These are phyloP conservation scores for Nitzschia palea DNA, from an alignment of 108 stramenopile species.

Conservation along the genomic window DNA sequence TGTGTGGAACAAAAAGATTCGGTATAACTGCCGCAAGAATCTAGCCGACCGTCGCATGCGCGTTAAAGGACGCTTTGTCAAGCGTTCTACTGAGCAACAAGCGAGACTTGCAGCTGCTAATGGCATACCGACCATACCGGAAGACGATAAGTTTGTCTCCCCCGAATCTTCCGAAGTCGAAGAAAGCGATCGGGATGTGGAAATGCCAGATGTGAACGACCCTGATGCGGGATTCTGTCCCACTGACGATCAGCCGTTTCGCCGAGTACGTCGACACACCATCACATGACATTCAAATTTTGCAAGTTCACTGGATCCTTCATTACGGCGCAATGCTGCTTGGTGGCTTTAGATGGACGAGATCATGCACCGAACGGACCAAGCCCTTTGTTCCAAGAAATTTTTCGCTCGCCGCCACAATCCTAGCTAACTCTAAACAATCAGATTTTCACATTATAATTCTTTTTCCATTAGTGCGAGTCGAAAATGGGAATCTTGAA, in stretches of 20 bases:
- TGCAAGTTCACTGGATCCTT: not conserved
- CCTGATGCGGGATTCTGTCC: slow-evolving; percentile 81
- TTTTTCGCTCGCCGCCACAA: no score
- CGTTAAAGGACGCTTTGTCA: slow-evolving; percentile 97
- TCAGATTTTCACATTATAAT: no score
- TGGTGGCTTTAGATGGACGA: no score
- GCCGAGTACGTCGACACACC: slow-evolving; percentile 78
- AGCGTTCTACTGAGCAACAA: slow-evolving; percentile 64
- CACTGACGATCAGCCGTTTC: slow-evolving; percentile 83
- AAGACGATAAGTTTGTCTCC: slow-evolving; percentile 26
- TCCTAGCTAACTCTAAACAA: no score
- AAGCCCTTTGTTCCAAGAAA: no score
- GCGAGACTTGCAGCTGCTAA: slow-evolving; percentile 13
- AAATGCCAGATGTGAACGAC: slow-evolving; percentile 82
- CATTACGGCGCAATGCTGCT: no score
- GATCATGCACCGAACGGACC: no score
- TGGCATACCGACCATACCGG: not conserved
- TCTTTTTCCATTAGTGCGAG: no score
- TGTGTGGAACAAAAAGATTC: slow-evolving; percentile 97
- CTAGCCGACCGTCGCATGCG: slow-evolving; percentile 94
- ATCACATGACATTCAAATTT: slow-evolving; percentile 55
- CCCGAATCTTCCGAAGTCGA: slow-evolving; percentile 24
- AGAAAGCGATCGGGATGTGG: slow-evolving; percentile 42
- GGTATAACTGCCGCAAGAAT: slow-evolving; percentile 96
- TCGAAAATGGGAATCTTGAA: no score